Percentiles rank a stretch among this genome's conserved stretches.
Conservation (phyloP, 164 flowering plant species). For the Warburgia ugandensis region DNA sequence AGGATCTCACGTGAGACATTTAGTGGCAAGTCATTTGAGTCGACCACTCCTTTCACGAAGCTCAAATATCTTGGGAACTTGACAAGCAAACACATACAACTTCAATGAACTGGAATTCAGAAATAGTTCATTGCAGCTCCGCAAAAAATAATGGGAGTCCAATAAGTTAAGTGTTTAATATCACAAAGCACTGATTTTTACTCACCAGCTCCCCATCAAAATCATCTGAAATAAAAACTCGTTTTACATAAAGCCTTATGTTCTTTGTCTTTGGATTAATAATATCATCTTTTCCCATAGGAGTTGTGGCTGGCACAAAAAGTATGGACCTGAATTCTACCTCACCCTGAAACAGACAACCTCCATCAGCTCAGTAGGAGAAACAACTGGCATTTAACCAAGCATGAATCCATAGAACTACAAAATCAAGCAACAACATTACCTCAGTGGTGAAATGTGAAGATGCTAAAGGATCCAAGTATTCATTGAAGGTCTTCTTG, state of each 20-base stretch:
- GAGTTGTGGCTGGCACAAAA: conserved; percentile 69
- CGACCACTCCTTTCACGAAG: conserved; percentile 96
- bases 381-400: conserved; percentile 5
- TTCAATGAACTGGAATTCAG: too few relatives aligned
- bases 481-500: conserved; percentile 87
- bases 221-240: conserved; percentile 92
- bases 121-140: too few relatives aligned
- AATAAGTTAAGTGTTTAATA: too few relatives aligned
- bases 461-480: conserved; percentile 89
- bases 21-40: conserved; percentile 95
- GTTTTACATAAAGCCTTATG: conserved; percentile 87
- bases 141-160: too few relatives aligned
- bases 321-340: conserved; percentile 94
- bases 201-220: conserved; percentile 97
- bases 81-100: too few relatives aligned
- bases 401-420: neutral
- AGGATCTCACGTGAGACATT: conserved; percentile 98
- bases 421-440: neutral
- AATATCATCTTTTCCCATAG: conserved; percentile 70
- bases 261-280: conserved; percentile 82
- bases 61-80: conserved; percentile 96
- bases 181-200: too few relatives aligned
- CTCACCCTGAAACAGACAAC: conserved; percentile 61
- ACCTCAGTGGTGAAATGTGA: conserved; percentile 99
- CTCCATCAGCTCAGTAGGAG: too few relatives aligned